Percentiles rank a stretch among this genome's conserved stretches.
These are phyloP conservation scores for Ballota nigra DNA, from an alignment of 257 asterid genomes.

Conservation along the genomic window DNA sequence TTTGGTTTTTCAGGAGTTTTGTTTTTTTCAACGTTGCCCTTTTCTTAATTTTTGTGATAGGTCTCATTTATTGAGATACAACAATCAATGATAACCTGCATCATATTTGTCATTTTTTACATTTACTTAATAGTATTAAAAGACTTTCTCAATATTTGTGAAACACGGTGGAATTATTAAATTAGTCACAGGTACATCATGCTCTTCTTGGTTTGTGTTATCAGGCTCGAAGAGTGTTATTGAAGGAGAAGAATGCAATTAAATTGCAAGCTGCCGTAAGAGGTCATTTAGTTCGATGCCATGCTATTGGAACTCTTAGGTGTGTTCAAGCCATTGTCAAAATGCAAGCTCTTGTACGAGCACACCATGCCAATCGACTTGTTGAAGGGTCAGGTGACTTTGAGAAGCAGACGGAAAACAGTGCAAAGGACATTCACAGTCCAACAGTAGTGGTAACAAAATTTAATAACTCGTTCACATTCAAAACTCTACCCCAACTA, in stretches of 20 bases:
- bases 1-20: no score
- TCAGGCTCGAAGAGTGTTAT: slow-evolving; percentile 59
- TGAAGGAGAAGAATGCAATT: slow-evolving; percentile 57
- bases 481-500: background rate
- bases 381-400: slow-evolving; percentile 30
- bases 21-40: no score
- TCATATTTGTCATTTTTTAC: no score
- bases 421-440: slow-evolving; percentile 23
- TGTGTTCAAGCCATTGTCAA: slow-evolving; percentile 87
- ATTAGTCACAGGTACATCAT: background rate
- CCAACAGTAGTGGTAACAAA: slow-evolving; percentile 22
- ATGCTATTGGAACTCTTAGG: slow-evolving; percentile 89
- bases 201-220: slow-evolving; percentile 11
- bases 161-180: background rate
- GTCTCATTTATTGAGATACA: no score
- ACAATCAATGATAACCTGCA: no score
- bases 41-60: no score
- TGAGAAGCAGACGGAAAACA: slow-evolving; percentile 30
- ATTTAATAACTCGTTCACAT: slow-evolving; percentile 10
- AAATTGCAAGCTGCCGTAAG: slow-evolving; percentile 91
- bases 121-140: no score
- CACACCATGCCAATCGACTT: slow-evolving; percentile 46
- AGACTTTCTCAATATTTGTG: no score
- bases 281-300: slow-evolving; percentile 81
- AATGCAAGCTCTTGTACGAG: slow-evolving; percentile 85